These are phyloP conservation scores for Rhizophora mangle DNA, from an alignment of 345 rosid species.

Conservation along the genomic window DNA sequence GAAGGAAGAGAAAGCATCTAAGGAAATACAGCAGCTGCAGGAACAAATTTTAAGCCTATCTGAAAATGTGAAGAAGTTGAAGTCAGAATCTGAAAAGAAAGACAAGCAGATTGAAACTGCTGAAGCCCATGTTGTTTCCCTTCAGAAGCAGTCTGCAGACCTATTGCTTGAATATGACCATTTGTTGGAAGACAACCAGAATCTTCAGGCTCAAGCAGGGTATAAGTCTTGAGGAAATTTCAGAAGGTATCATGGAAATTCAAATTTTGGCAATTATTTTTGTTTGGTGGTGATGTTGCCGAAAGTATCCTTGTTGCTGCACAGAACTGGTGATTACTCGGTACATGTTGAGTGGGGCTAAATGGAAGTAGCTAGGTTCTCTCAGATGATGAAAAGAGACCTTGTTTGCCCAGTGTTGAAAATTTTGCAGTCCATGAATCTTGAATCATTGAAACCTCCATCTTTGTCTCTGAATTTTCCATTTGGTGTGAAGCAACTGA, in stretches of 20 bases:
- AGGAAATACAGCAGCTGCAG: slow-evolving; percentile 51
- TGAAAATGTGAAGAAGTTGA: slow-evolving; percentile 59
- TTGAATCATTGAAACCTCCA: slow-evolving; percentile 14
- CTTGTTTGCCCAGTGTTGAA: slow-evolving; percentile 7
- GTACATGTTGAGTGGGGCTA: not conserved
- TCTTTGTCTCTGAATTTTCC: slow-evolving; percentile 3
- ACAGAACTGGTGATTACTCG: slow-evolving; percentile 13
- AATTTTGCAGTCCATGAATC: slow-evolving; percentile 24
- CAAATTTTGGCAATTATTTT: slow-evolving; percentile 9
- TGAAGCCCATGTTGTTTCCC: slow-evolving; percentile 69
- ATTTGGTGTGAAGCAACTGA: not conserved
- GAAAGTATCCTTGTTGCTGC: slow-evolving; percentile 1
- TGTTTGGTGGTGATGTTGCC: not conserved
- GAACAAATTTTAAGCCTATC: slow-evolving; percentile 45
- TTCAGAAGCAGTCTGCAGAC: slow-evolving; percentile 85
- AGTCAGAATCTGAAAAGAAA: slow-evolving; percentile 61
- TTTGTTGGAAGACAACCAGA: slow-evolving; percentile 80
- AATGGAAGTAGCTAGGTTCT: not conserved
- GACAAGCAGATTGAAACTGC: slow-evolving; percentile 70
- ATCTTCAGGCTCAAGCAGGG: slow-evolving; percentile 70
- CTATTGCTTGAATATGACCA: slow-evolving; percentile 82
- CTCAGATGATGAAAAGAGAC: not conserved
- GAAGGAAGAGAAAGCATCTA: slow-evolving; percentile 60
- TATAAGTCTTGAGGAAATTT: slow-evolving; percentile 33
- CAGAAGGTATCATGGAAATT: slow-evolving; percentile 6